Base-by-base conservation (phyloP, 352 stramenopile genomes). In the Globisporangium sylvaticum region DNA sequence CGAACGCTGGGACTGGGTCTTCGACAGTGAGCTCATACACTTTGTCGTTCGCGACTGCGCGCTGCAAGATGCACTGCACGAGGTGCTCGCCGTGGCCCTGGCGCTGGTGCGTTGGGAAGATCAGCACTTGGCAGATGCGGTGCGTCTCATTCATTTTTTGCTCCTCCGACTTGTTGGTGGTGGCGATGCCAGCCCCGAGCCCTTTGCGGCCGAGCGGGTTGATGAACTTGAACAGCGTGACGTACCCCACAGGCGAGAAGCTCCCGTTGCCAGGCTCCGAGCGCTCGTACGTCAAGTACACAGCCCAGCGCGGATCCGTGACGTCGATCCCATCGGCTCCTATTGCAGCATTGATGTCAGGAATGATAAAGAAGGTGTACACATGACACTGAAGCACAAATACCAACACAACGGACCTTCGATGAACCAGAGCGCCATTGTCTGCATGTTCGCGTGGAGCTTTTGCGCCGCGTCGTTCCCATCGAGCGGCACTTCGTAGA, bases 11-110 rank as follows among this genome's bases (percentile, higher is more conserved):
- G 10, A 93, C 84, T 0, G 88, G 88, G 65, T 96, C 88, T 63
- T 96, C 88, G 54, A 96, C 86, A 0, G 88, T 96, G 20, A 96
- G 72, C 66, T 96, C 86, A 68, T 94, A 91, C 8, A 96, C 79
- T 29, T 74, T 75, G 15, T 68, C 58, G 44, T 87, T 84, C 1
- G 71, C 72, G 27, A 88, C 67, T 12, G 84, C 81, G 58, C 83
- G 79, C 50, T 69, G 64, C 67, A 83, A 80, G 27, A 94, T 89
- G 58, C 76, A 80, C 27, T 89, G 77, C 27, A 95, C 78, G 20
- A 95, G 79, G 32, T 76, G 80, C 72, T 94, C 82, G 34, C 83
- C 84, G 42, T 96, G 88, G 6, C 85, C 83, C 83, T 94, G 88
- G 1, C 86, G 84, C 69, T 96, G 88, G 64, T 89, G 83, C 0